phyloP scores from a whole-genome alignment of 139 green algal genomes.

The Picochlorum sp. region DNA sequence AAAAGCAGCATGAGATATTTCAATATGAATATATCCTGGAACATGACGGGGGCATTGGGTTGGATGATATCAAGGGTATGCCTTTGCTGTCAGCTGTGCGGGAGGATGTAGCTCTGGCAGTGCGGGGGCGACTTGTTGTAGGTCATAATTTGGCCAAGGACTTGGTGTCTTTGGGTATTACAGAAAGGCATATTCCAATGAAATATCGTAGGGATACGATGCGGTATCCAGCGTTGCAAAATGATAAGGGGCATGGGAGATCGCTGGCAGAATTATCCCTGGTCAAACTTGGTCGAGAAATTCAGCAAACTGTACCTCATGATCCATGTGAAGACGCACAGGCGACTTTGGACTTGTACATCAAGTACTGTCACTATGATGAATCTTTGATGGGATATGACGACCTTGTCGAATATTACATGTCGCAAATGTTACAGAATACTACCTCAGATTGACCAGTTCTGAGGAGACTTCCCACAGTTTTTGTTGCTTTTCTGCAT shows the following conservation, averaged over 20 bases:
- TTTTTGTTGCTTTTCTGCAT: conserved; percentile 18
- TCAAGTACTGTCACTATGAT: conserved; percentile 22
- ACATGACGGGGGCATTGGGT: conserved; percentile 12
- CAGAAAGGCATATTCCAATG: neutral
- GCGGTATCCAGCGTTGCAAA: conserved; percentile 20
- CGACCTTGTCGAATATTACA: conserved; percentile 25
- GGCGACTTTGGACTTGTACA: conserved; percentile 29
- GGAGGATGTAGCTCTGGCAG: neutral
- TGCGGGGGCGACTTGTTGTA: conserved; percentile 17
- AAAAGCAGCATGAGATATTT: neutral
- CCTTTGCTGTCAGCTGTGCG: conserved; percentile 11
- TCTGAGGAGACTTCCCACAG: conserved; percentile 59
- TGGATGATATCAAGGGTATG: conserved; percentile 2
- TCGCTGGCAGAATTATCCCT: conserved; percentile 11
- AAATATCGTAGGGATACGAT: conserved; percentile 6
- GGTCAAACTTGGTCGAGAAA: conserved; percentile 16
- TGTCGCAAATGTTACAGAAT: conserved; percentile 13
- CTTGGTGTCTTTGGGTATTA: conserved; percentile 21
- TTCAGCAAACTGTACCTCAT: conserved; percentile 15
- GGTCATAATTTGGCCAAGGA: conserved; percentile 32
- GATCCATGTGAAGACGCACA: conserved; percentile 23
- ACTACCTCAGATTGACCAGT: conserved; percentile 23
- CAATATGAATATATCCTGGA: neutral
- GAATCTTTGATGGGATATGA: conserved; percentile 20
- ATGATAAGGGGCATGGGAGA: conserved; percentile 10